Percentiles rank a stretch among this genome's conserved stretches.
Evolutionary conservation across 257 asterid genomes (phyloP).

Genomic region (Hygrophila difformis): DNA sequence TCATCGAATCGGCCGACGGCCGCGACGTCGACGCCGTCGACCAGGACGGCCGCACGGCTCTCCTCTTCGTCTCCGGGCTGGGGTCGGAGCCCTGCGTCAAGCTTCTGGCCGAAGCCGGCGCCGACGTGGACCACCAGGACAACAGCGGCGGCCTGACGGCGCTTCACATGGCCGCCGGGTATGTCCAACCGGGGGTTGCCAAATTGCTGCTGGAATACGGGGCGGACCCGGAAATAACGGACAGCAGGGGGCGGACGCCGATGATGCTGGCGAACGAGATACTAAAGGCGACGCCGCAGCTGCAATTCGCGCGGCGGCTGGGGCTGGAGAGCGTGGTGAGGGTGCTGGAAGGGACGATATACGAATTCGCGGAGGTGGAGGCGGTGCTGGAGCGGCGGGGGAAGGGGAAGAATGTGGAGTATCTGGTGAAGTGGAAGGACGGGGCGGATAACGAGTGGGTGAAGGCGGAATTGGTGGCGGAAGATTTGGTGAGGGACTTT

Average conservation of each 20-base stretch:
- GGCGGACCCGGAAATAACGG: slow-evolving; percentile 61
- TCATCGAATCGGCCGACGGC: slow-evolving; percentile 47
- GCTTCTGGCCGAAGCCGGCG: slow-evolving; percentile 64
- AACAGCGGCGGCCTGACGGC: slow-evolving; percentile 65
- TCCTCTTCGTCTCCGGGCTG: slow-evolving; percentile 79
- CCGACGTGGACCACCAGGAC: slow-evolving; percentile 51
- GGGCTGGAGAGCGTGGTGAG: slow-evolving; percentile 66
- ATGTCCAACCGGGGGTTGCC: slow-evolving; percentile 63
- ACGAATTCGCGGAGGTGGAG: slow-evolving; percentile 80
- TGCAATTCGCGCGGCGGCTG: slow-evolving; percentile 71
- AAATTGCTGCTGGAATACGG: slow-evolving; percentile 43
- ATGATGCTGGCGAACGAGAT: slow-evolving; percentile 68
- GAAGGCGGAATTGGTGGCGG: slow-evolving; percentile 43
- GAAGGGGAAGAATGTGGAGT: slow-evolving; percentile 64
- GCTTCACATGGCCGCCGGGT: slow-evolving; percentile 89
- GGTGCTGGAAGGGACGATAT: slow-evolving; percentile 56
- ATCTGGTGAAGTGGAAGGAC: slow-evolving; percentile 77
- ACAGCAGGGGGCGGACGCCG: slow-evolving; percentile 56
- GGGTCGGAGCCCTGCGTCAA: slow-evolving; percentile 76
- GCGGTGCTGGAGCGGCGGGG: slow-evolving; percentile 84
- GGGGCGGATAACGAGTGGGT: slow-evolving; percentile 90
- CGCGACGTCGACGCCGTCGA: slow-evolving; percentile 79
- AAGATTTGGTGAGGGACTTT: slow-evolving; percentile 66
- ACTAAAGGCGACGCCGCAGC: slow-evolving; percentile 52
- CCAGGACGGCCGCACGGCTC: slow-evolving; percentile 73